These are phyloP conservation scores for Themeda triandra DNA, from an alignment of 176 grass and related monocot genomes.

Conservation along the genomic window DNA sequence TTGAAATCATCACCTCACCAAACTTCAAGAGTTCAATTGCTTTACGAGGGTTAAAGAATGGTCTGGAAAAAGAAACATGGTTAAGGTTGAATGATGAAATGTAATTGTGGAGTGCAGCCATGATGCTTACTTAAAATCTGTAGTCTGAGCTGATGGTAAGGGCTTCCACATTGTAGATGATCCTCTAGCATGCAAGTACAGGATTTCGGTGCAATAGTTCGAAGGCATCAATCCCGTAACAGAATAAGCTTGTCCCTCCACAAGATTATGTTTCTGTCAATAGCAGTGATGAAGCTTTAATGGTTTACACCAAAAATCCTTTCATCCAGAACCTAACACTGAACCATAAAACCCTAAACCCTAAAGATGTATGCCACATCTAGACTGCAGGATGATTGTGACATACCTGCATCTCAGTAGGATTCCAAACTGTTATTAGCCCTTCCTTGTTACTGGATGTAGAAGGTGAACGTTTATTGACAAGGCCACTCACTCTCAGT, in stretches of 20 bases:
- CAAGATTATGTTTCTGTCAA: slow-evolving; percentile 72
- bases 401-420: slow-evolving; percentile 81
- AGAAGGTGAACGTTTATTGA: slow-evolving; percentile 44
- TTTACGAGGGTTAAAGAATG: slow-evolving; percentile 75
- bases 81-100: slow-evolving; percentile 6
- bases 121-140: slow-evolving; percentile 77
- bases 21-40: slow-evolving; percentile 68
- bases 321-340: not conserved
- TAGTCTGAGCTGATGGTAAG: slow-evolving; percentile 44
- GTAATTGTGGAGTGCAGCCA: not conserved
- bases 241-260: slow-evolving; percentile 83
- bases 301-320: slow-evolving; percentile 1
- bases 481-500: slow-evolving; percentile 72
- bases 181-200: slow-evolving; percentile 80
- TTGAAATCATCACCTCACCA: slow-evolving; percentile 74
- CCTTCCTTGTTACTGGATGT: slow-evolving; percentile 53
- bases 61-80: slow-evolving; percentile 48
- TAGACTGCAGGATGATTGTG: not conserved
- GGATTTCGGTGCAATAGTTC: slow-evolving; percentile 39
- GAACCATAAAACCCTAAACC: not conserved
- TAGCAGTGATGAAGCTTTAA: slow-evolving; percentile 21
- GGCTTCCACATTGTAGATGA: slow-evolving; percentile 71
- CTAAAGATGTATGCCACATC: slow-evolving; percentile 17
- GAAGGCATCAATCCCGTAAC: slow-evolving; percentile 70
- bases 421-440: slow-evolving; percentile 88